Percentiles rank a stretch among this genome's conserved stretches.
Conservation (phyloP, 495 filamentous ascomycete genomes). For the Parathielavia appendiculata region DNA sequence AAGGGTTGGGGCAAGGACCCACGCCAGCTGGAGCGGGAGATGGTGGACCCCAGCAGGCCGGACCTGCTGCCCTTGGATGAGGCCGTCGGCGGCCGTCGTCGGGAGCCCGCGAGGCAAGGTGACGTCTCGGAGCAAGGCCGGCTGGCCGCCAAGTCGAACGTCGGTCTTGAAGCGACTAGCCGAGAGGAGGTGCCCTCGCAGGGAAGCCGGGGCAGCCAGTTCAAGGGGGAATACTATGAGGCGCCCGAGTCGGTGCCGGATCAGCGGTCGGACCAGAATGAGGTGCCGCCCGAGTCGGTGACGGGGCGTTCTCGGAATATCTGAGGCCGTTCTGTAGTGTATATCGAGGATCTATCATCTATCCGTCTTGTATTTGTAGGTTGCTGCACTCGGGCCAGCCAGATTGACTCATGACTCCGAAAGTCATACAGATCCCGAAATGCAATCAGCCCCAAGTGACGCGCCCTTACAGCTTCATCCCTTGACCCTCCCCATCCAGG, state of each 20-base stretch:
- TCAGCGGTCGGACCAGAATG: slow-evolving; percentile 2
- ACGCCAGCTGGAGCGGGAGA: neutral
- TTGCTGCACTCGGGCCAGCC: neutral
- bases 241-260: slow-evolving; percentile 16
- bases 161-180: slow-evolving; percentile 5
- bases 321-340: neutral
- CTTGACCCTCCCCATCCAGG: slow-evolving; percentile 27
- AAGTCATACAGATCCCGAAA: no score
- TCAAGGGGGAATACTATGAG: slow-evolving; percentile 17
- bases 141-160: slow-evolving; percentile 15
- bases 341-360: neutral
- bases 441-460: no score
- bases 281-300: slow-evolving; percentile 12
- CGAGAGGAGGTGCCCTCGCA: slow-evolving; percentile 5
- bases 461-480: neutral
- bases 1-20: slow-evolving; percentile 17
- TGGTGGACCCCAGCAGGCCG: neutral
- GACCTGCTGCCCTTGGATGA: slow-evolving; percentile 16
- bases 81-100: neutral
- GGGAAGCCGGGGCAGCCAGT: slow-evolving; percentile 9
- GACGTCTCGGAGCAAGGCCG: slow-evolving; percentile 18
- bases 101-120: slow-evolving; percentile 1
- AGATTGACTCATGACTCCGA: neutral
- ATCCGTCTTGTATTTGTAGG: neutral
- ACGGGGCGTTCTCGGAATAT: slow-evolving; percentile 4